A percentile compares a stretch with the other conserved stretches of the same genome.
These are phyloP conservation scores for Schwanniomyces yamadae DNA, from an alignment of 805 yeast genomes.

Conservation along the genomic window DNA sequence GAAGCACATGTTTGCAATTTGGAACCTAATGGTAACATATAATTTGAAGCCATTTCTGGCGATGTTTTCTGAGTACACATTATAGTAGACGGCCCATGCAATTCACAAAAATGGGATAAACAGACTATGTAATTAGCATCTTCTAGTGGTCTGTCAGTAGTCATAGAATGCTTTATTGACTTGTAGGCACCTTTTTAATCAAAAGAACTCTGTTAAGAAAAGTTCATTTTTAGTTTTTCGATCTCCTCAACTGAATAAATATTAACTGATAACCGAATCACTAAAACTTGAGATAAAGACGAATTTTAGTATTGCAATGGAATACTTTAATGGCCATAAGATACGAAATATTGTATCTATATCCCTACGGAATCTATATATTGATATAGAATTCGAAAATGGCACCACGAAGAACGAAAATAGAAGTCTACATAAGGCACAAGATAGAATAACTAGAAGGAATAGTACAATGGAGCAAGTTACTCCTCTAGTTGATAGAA, in stretches of 20 bases:
- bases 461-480: slow-evolving; percentile 4
- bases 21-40: slow-evolving; percentile 37
- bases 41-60: slow-evolving; percentile 16
- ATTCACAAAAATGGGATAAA: slow-evolving; percentile 74
- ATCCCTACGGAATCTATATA: slow-evolving; percentile 15
- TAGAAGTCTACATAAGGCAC: background rate
- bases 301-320: too few species aligned
- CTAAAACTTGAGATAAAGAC: too few species aligned
- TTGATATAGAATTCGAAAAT: background rate
- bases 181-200: too few species aligned
- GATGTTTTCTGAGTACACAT: slow-evolving; percentile 55
- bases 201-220: too few species aligned
- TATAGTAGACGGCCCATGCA: slow-evolving; percentile 70
- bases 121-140: slow-evolving; percentile 48
- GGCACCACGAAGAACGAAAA: too few species aligned
- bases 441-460: background rate
- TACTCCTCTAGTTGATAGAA: slow-evolving; percentile 2
- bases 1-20: slow-evolving; percentile 55
- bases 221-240: too few species aligned
- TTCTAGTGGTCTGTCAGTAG: too few species aligned
- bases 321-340: slow-evolving; percentile 11
- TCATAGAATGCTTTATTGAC: too few species aligned
- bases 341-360: slow-evolving; percentile 13
- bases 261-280: too few species aligned
- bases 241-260: too few species aligned